These are phyloP conservation scores for Ochetophila trinervis DNA, from an alignment of 306 rosid species.

Conservation along the genomic window DNA sequence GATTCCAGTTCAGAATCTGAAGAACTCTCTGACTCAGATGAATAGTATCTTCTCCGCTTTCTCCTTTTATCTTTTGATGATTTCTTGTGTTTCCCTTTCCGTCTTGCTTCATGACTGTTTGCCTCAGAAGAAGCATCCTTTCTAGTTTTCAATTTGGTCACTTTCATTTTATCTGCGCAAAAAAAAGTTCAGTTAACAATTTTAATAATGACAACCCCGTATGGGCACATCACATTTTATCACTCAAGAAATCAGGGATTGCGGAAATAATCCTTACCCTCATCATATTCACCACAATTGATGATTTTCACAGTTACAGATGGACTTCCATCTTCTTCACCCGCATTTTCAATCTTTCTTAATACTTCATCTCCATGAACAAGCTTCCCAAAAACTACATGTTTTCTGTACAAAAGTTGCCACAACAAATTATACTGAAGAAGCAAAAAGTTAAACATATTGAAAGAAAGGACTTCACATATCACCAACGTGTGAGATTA, in stretches of 20 bases:
- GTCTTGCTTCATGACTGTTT: constrained; percentile 48
- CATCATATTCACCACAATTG: constrained; percentile 77
- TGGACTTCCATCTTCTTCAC: constrained; percentile 76
- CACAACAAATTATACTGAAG: constrained; percentile 13
- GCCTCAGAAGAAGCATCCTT: constrained; percentile 54
- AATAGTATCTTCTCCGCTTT: constrained; percentile 59
- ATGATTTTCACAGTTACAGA: constrained; percentile 87
- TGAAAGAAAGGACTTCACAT: not conserved
- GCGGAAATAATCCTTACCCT: constrained; percentile 42
- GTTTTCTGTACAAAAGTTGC: constrained; percentile 57
- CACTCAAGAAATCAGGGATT: not conserved
- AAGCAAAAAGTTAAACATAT: not conserved
- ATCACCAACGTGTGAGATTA: not conserved
- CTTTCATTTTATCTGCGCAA: constrained; percentile 59
- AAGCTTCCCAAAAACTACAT: constrained; percentile 88
- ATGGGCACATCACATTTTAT: not conserved
- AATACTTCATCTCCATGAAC: constrained; percentile 64
- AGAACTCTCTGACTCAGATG: constrained; percentile 68
- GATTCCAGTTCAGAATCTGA: constrained; percentile 77
- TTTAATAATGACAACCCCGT: not conserved
- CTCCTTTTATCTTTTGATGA: constrained; percentile 65
- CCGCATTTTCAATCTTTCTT: constrained; percentile 73
- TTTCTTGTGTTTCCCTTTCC: constrained; percentile 63
- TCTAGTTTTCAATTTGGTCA: constrained; percentile 37
- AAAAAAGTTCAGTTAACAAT: constrained; percentile 12